Percentiles rank a stretch among this genome's conserved stretches.
Evolutionary conservation across 257 asterid genomes (phyloP).

Genomic region (Ophiorrhiza pumila): DNA sequence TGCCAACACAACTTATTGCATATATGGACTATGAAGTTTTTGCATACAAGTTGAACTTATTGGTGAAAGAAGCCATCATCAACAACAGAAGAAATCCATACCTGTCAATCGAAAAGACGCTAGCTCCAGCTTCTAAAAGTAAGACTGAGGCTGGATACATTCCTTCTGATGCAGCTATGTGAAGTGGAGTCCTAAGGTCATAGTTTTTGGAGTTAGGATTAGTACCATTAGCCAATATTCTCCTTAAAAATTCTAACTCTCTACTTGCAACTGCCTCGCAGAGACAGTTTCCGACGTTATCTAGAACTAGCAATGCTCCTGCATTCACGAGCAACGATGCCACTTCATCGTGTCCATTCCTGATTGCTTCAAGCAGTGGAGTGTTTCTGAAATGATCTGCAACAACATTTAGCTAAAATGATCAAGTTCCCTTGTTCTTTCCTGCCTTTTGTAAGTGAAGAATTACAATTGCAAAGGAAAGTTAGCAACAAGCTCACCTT

Average conservation of each 20-base stretch:
- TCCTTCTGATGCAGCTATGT: constrained; percentile 73
- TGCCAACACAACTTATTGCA: neutral
- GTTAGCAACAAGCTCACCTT: constrained; percentile 31
- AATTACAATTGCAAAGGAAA: neutral
- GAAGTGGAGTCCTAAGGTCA: constrained; percentile 64
- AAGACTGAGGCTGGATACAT: constrained; percentile 29
- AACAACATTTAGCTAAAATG: neutral
- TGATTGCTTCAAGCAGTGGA: constrained; percentile 63
- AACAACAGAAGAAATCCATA: neutral
- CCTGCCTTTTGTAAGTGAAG: neutral
- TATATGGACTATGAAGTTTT: neutral
- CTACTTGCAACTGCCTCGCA: constrained; percentile 55
- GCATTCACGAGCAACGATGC: constrained; percentile 44
- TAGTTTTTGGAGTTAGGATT: constrained; percentile 70
- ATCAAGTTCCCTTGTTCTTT: neutral
- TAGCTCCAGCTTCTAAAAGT: constrained; percentile 63
- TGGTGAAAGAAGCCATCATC: neutral
- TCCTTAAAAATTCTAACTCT: constrained; percentile 37
- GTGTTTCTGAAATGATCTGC: constrained; percentile 53
- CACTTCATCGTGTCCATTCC: constrained; percentile 48
- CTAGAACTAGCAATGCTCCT: constrained; percentile 48
- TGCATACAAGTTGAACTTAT: too few species aligned
- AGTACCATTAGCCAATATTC: constrained; percentile 47
- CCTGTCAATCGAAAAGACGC: constrained; percentile 65
- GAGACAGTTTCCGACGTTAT: constrained; percentile 45